These are phyloP conservation scores for Oryza officinalis DNA, from an alignment of 176 grass and related monocot genomes.

Conservation along the genomic window DNA sequence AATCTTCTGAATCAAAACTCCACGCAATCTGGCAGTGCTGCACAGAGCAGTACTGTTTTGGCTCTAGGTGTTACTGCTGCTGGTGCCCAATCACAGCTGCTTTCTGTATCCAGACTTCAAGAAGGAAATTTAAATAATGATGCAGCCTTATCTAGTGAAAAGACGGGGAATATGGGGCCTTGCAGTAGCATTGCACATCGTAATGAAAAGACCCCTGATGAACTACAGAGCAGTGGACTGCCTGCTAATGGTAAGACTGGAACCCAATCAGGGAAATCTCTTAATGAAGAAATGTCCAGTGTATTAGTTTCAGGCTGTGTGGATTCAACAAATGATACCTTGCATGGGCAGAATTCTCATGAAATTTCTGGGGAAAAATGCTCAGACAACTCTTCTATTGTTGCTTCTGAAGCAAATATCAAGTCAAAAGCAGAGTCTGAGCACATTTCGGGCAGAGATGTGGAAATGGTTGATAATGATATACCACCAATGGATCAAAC, in stretches of 20 bases:
- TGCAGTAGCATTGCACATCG: slow-evolving; percentile 30
- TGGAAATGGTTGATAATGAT: slow-evolving; percentile 32
- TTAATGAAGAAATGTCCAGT: slow-evolving; percentile 32
- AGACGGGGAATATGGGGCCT: slow-evolving; percentile 19
- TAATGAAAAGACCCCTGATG: slow-evolving; percentile 8
- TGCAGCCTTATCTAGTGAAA: slow-evolving; percentile 33
- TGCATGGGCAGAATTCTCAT: slow-evolving; percentile 23
- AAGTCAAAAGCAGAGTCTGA: slow-evolving; percentile 35
- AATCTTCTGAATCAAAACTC: slow-evolving; percentile 45
- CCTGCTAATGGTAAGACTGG: slow-evolving; percentile 1
- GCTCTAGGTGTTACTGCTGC: slow-evolving; percentile 32
- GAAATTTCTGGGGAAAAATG: slow-evolving; percentile 22
- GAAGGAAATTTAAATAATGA: slow-evolving; percentile 32
- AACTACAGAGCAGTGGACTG: slow-evolving; percentile 18
- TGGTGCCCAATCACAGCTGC: slow-evolving; percentile 35
- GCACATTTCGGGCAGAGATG: slow-evolving; percentile 10
- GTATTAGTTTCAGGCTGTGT: slow-evolving; percentile 23
- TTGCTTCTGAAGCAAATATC: slow-evolving; percentile 30
- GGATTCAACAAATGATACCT: slow-evolving; percentile 28
- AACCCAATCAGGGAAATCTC: slow-evolving; percentile 21
- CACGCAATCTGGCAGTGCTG: slow-evolving; percentile 24
- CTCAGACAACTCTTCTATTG: slow-evolving; percentile 17
- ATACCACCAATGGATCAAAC: slow-evolving; percentile 30
- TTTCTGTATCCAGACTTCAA: slow-evolving; percentile 29
- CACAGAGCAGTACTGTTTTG: slow-evolving; percentile 38